Evolutionary conservation across 805 yeast species (phyloP).

Genomic region (Monosporozyma servazzii): DNA sequence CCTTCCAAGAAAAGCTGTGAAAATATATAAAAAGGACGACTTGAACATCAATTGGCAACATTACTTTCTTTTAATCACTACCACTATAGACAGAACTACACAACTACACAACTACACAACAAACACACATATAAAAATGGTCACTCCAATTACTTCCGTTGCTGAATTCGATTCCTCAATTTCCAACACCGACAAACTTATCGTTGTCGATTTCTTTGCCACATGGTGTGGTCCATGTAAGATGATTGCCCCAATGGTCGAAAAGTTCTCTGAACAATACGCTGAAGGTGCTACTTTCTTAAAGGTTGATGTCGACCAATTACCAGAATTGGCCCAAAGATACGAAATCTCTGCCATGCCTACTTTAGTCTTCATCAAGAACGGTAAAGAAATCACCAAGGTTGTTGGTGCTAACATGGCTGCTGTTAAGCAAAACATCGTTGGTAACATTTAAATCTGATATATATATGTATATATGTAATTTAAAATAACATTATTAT

Average conservation of each 20-base stretch:
- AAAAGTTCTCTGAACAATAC: conserved; percentile 62
- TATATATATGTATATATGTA: neutral
- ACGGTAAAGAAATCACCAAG: conserved; percentile 68
- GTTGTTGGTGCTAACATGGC: conserved; percentile 88
- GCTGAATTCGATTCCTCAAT: conserved; percentile 63
- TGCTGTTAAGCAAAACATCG: conserved; percentile 62
- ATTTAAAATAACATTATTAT: neutral
- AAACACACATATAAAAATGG: conserved; percentile 35
- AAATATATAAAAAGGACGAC: conserved; percentile 2
- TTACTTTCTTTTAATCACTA: neutral
- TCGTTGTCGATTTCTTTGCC: conserved; percentile 92
- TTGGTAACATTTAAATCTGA: conserved; percentile 38
- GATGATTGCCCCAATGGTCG: conserved; percentile 90
- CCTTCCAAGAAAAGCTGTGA: neutral
- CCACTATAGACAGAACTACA: neutral
- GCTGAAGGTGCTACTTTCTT: conserved; percentile 54
- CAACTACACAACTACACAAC: conserved; percentile 1
- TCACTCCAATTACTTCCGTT: conserved; percentile 39
- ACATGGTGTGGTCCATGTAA: conserved; percentile 99
- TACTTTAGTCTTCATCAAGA: conserved; percentile 67
- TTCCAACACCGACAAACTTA: conserved; percentile 53
- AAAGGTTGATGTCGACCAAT: conserved; percentile 88
- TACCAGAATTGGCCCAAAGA: conserved; percentile 64
- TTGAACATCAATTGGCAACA: too few relatives aligned
- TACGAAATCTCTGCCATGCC: conserved; percentile 55